A percentile compares a stretch with the other conserved stretches of the same genome.
phyloP scores from a whole-genome alignment of 805 yeast genomes.

The Teunomyces barrocoloradensis region DNA sequence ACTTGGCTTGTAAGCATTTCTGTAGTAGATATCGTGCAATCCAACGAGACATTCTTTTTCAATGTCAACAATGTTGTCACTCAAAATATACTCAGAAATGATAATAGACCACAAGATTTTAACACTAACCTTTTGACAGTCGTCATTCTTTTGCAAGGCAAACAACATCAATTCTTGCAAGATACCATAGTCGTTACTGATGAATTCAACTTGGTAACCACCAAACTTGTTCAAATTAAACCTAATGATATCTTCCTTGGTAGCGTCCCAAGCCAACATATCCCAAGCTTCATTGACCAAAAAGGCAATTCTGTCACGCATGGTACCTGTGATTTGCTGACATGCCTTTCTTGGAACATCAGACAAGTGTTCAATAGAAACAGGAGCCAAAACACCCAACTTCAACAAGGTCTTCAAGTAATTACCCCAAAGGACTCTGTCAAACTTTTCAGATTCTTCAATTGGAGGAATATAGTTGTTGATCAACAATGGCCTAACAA shows the following conservation, averaged over 20 bases:
- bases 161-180: conserved; percentile 63
- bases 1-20: conserved; percentile 56
- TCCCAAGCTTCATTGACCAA: conserved; percentile 70
- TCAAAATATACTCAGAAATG: conserved; percentile 61
- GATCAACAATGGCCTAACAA: conserved; percentile 50
- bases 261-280: conserved; percentile 60
- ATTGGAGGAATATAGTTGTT: conserved; percentile 51
- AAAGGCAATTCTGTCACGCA: conserved; percentile 57
- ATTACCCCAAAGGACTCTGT: conserved; percentile 65
- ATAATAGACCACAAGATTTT: conserved; percentile 68
- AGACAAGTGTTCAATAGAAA: conserved; percentile 66
- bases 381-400: conserved; percentile 64
- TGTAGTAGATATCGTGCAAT: conserved; percentile 60
- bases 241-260: conserved; percentile 50
- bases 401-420: conserved; percentile 57
- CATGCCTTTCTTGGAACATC: conserved; percentile 74
- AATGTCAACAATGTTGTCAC: conserved; percentile 56
- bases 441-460: conserved; percentile 51
- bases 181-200: conserved; percentile 55
- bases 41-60: conserved; percentile 64
- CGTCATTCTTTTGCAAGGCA: conserved; percentile 63
- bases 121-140: conserved; percentile 61
- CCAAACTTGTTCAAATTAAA: conserved; percentile 64
- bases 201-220: conserved; percentile 68
- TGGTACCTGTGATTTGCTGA: conserved; percentile 56